A percentile compares a stretch with the other conserved stretches of the same genome.
phyloP scores from a whole-genome alignment of 192 early-diverging fungal genomes.

The Jimgerdemannia flammicorona region DNA sequence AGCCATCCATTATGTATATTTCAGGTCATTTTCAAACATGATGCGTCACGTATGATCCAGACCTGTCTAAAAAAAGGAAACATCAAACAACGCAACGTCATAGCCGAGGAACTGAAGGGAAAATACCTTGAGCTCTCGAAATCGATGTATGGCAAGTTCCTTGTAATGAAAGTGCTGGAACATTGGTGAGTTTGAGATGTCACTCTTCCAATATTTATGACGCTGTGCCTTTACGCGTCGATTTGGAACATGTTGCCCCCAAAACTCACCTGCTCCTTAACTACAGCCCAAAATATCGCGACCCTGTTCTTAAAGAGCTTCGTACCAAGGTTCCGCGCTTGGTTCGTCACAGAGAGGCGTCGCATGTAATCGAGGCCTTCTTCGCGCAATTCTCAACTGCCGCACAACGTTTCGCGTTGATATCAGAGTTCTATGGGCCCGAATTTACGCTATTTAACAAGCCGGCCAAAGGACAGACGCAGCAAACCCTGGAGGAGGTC shows the following conservation, averaged over 20 bases:
- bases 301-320: slow-evolving; percentile 73
- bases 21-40: slow-evolving; percentile 88
- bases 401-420: slow-evolving; percentile 63
- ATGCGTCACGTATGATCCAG: slow-evolving; percentile 90
- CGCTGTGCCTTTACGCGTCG: neutral
- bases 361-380: slow-evolving; percentile 77
- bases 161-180: slow-evolving; percentile 81
- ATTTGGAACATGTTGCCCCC: neutral
- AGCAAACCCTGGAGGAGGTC: slow-evolving; percentile 52
- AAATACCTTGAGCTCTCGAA: slow-evolving; percentile 68
- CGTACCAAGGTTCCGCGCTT: slow-evolving; percentile 77
- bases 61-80: slow-evolving; percentile 89
- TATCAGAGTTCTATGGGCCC: slow-evolving; percentile 92
- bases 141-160: slow-evolving; percentile 84
- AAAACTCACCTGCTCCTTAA: neutral
- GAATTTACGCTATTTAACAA: slow-evolving; percentile 78
- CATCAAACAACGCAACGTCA: slow-evolving; percentile 64
- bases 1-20: slow-evolving; percentile 11
- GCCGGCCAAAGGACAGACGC: slow-evolving; percentile 39
- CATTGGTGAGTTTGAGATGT: slow-evolving; percentile 53
- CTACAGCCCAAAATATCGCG: slow-evolving; percentile 57
- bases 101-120: slow-evolving; percentile 81
- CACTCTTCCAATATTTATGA: neutral
- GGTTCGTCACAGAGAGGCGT: slow-evolving; percentile 88
- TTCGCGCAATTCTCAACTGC: slow-evolving; percentile 80